Evolutionary conservation across 179 eudicot species (phyloP).

Genomic region (Vitellaria paradoxa): DNA sequence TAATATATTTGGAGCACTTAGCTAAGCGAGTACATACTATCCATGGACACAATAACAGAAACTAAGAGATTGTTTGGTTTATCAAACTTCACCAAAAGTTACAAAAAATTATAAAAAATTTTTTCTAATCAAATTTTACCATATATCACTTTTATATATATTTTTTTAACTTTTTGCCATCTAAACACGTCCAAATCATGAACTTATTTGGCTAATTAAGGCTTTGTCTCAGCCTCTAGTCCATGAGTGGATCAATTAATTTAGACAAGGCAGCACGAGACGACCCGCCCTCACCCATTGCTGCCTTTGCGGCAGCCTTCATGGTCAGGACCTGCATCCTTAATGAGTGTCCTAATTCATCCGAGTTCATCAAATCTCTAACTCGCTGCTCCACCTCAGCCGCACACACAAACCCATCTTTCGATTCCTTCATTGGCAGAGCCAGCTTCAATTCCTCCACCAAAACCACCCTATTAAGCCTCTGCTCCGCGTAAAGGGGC

Average conservation of each 20-base stretch:
- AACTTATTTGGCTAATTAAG: too few species aligned
- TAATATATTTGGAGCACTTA: too few species aligned
- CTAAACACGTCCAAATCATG: too few species aligned
- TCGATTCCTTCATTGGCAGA: conserved; percentile 27
- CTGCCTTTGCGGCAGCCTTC: conserved; percentile 23
- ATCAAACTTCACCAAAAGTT: too few species aligned
- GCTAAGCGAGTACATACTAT: too few species aligned
- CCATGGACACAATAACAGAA: too few species aligned
- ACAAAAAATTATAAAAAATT: too few species aligned
- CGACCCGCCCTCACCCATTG: conserved; percentile 33
- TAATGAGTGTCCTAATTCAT: conserved; percentile 21
- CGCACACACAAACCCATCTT: conserved; percentile 32
- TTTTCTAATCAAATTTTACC: too few species aligned
- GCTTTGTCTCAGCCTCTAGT: neutral
- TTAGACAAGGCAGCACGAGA: conserved; percentile 27
- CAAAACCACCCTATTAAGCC: conserved; percentile 35
- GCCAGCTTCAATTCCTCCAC: conserved; percentile 49
- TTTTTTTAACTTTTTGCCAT: too few species aligned
- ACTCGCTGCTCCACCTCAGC: conserved; percentile 39
- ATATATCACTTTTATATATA: too few species aligned
- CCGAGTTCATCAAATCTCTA: conserved; percentile 35
- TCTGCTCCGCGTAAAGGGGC: conserved; percentile 66
- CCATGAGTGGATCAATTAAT: conserved; percentile 21
- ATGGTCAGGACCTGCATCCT: conserved; percentile 15
- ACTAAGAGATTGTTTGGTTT: too few species aligned